Conservation (phyloP, 371 early-diverging fungal species). For the Choanephora cucurbitarum region DNA sequence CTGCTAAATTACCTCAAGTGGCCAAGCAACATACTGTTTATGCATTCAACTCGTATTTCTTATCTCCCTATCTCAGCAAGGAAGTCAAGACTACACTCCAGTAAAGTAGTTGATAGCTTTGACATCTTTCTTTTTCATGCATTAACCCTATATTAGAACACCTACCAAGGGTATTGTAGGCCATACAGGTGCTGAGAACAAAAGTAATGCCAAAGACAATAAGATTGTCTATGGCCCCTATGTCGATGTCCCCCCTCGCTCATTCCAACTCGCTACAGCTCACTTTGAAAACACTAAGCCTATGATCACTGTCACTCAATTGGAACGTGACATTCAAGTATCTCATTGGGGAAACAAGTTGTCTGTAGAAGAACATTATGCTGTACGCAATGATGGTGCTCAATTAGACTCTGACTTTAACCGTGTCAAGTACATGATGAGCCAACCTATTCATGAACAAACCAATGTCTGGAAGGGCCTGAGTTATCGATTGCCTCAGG, state of each 20-base stretch:
- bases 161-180: slow-evolving; percentile 41
- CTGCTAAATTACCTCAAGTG: slow-evolving; percentile 69
- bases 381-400: slow-evolving; percentile 82
- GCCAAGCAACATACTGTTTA: slow-evolving; percentile 70
- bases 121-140: too few species aligned
- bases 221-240: slow-evolving; percentile 82
- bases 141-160: too few species aligned
- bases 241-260: slow-evolving; percentile 37
- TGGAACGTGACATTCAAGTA: slow-evolving; percentile 77
- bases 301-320: slow-evolving; percentile 64
- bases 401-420: slow-evolving; percentile 75
- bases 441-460: slow-evolving; percentile 46
- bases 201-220: slow-evolving; percentile 44
- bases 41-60: slow-evolving; percentile 61
- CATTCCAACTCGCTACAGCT: slow-evolving; percentile 48
- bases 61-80: slow-evolving; percentile 67
- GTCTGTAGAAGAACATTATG: slow-evolving; percentile 84
- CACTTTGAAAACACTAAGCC: slow-evolving; percentile 72
- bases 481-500: slow-evolving; percentile 63
- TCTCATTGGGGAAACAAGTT: slow-evolving; percentile 87
- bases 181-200: slow-evolving; percentile 38
- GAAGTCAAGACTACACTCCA: slow-evolving; percentile 82
- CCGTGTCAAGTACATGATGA: slow-evolving; percentile 67
- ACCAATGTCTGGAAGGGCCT: slow-evolving; percentile 63
- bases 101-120: too few species aligned